Conservation (phyloP, 805 yeast species). For the Brettanomyces nanus region DNA sequence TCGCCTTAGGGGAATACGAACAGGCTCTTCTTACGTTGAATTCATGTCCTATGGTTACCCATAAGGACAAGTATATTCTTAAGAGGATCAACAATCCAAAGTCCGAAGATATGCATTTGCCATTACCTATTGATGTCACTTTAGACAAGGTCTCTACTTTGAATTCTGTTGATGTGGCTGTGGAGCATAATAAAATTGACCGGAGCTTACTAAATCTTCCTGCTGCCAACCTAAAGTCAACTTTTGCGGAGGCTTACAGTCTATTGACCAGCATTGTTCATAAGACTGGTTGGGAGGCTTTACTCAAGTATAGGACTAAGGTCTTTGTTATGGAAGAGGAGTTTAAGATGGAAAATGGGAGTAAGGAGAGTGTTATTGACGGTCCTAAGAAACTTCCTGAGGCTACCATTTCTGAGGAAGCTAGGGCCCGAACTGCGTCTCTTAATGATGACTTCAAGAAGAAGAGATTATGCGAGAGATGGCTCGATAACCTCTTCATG, state of each 20-base stretch:
- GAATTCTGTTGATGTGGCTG: constrained; percentile 55
- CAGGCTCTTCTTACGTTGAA: constrained; percentile 65
- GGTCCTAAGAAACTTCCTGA: constrained; percentile 2
- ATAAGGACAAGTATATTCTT: constrained; percentile 56
- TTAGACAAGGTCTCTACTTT: constrained; percentile 60
- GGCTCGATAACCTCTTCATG: constrained; percentile 68
- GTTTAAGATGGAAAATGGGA: constrained; percentile 29
- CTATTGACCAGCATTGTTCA: constrained; percentile 59
- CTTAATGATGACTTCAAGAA: constrained; percentile 39
- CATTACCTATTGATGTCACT: constrained; percentile 68
- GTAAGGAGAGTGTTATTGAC: not conserved
- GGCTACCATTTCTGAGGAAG: constrained; percentile 1
- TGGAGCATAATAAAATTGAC: constrained; percentile 60
- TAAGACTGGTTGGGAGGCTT: constrained; percentile 64
- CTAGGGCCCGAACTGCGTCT: not conserved
- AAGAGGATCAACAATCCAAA: constrained; percentile 50
- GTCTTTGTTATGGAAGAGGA: constrained; percentile 67
- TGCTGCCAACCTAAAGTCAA: constrained; percentile 57
- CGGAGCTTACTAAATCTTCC: constrained; percentile 55
- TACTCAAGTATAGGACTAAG: constrained; percentile 49
- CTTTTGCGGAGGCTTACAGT: constrained; percentile 49
- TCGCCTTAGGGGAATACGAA: constrained; percentile 57
- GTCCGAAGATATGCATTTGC: constrained; percentile 56
- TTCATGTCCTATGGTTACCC: constrained; percentile 75
- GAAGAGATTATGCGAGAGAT: constrained; percentile 62